Evolutionary conservation across 2,329 filamentous ascomycete species (phyloP).

Genomic region (Aspergillus ustus): DNA sequence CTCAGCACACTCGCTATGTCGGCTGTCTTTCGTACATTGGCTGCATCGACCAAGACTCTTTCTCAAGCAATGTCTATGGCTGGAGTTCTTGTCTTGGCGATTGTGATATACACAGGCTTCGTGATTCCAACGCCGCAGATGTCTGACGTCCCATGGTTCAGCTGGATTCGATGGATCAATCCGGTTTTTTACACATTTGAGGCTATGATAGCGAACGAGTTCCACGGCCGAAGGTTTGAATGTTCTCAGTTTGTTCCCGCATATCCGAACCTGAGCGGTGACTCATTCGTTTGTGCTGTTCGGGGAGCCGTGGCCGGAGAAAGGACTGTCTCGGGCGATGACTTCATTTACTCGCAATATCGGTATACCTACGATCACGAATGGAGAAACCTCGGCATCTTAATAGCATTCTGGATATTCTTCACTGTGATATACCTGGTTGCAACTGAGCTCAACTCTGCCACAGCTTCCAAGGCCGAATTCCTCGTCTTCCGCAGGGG

Average conservation of each 20-base stretch:
- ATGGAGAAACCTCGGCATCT: constrained; percentile 73
- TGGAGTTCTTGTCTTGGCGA: constrained; percentile 57
- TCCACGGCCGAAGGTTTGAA: constrained; percentile 60
- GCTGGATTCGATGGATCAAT: constrained; percentile 70
- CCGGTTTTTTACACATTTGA: constrained; percentile 70
- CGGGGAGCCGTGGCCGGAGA: constrained; percentile 61
- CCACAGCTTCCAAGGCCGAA: constrained; percentile 67
- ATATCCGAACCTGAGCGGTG: constrained; percentile 50
- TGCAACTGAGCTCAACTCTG: constrained; percentile 68
- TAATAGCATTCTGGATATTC: constrained; percentile 66
- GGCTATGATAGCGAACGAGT: constrained; percentile 60
- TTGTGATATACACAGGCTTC: constrained; percentile 72
- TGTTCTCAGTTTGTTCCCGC: constrained; percentile 57
- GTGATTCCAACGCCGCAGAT: constrained; percentile 63
- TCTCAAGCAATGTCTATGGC: constrained; percentile 66
- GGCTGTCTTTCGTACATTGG: constrained; percentile 63
- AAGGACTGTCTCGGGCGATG: constrained; percentile 62
- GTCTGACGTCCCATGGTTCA: constrained; percentile 61
- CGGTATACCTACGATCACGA: constrained; percentile 61
- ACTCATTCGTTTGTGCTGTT: constrained; percentile 59
- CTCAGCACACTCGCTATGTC: constrained; percentile 62
- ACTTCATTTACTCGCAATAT: constrained; percentile 62
- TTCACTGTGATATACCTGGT: constrained; percentile 69
- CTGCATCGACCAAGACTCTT: constrained; percentile 62
- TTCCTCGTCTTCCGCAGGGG: constrained; percentile 69